These are phyloP conservation scores for Pestalotiopsis sp. DNA, from an alignment of 2,329 filamentous ascomycete species.

Conservation along the genomic window DNA sequence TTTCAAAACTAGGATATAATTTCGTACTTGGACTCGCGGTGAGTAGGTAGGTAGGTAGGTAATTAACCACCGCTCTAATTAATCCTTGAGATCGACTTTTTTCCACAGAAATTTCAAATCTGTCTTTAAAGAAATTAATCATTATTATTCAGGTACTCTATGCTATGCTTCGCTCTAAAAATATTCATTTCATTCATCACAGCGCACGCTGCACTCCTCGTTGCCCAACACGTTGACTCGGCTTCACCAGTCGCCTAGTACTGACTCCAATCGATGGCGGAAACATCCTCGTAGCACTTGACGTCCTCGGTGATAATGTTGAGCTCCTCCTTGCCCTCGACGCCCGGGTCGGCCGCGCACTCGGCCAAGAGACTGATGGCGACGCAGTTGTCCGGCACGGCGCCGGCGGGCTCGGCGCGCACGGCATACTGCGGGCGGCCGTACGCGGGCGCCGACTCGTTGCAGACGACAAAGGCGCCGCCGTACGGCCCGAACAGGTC, in stretches of 20 bases:
- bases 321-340: slow-evolving; percentile 12
- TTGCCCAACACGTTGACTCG: no score
- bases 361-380: slow-evolving; percentile 10
- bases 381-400: slow-evolving; percentile 13
- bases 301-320: slow-evolving; percentile 5
- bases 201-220: no score
- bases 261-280: slow-evolving; percentile 13
- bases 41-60: no score
- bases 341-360: slow-evolving; percentile 5
- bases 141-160: no score
- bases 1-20: no score
- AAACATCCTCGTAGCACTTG: slow-evolving; percentile 12
- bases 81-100: no score
- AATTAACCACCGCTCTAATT: no score
- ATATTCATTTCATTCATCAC: no score
- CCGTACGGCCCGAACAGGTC: slow-evolving; percentile 6
- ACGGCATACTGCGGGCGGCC: slow-evolving; percentile 11
- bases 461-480: slow-evolving; percentile 10
- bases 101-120: no score
- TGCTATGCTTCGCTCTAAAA: no score
- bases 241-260: background rate
- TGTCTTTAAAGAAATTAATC: no score
- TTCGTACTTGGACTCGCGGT: no score
- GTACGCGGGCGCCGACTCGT: slow-evolving; percentile 4
- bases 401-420: background rate